Evolutionary conservation across 306 rosid genomes (phyloP), one percentile per base, ranked within the genome.

Genomic region (Pyrus communis): DNA sequence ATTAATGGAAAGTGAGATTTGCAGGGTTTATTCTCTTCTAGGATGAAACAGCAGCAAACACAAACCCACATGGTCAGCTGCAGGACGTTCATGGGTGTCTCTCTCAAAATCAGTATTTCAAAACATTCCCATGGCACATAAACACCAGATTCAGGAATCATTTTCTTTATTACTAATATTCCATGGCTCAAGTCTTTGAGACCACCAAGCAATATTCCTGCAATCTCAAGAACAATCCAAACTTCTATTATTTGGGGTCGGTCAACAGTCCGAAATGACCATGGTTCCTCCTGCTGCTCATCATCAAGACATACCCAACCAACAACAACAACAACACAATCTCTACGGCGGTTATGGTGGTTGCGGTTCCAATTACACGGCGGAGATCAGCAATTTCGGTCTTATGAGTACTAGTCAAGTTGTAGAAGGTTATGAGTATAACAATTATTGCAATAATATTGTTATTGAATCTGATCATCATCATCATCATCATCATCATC

Each of bases 1-100:
- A 95, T 90, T 88, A 87, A 88, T 87, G 85, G 93, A 92, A 92
- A 92, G 96, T 86, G 91, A 86, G 92, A 92, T 88, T 90, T 89
- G 85, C 85, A 84, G 82, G 78, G 86, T 78, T 77, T 82, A 81
- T 83, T 81, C 81, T 67, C 55, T 68, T 69, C 64, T 69, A 66
- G 52, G 66, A 73, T 77, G 77, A 85, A 79, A 65, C 82, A 72
- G 33, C 59, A 42, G 64, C 52, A 30, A 40, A 59, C 69, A 80
- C 67, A 58, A 74, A 64, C 80, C 82, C 82, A 51, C 40, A 21
- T 82, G 78, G 82, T 81, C 79, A 30, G 49, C 38, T 5, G 31
- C 23, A 64, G 17, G 52, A 52, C 25, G 21, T 19, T 35, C 49
- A 74, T 90, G 98, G 89, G 86, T 85, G 75, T 83, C 86, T 81